Evolutionary conservation across 345 rosid species (phyloP), one percentile per base, ranked within the genome.

Genomic region (Corchorus capsularis): DNA sequence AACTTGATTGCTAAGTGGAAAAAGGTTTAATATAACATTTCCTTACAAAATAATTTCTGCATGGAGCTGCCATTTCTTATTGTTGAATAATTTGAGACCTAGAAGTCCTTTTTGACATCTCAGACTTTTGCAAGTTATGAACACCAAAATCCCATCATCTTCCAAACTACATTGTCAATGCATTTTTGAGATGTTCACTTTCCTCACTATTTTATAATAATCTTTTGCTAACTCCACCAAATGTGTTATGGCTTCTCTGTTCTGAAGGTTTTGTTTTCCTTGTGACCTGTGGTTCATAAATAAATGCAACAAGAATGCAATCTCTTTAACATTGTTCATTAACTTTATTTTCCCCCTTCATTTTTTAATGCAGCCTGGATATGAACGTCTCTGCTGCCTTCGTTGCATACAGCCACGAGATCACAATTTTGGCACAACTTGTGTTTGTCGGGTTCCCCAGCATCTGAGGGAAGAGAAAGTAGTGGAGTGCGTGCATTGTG

Each of bases 351-450:
- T 60, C 15, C 17, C 32, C 45, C 27, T 15, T 57, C 20, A 22
- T 55, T 75, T 47, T 45, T 47, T 75, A 66, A 72, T 87, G 83
- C 89, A 94, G 97, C 86, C 91, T 8, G 95, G 94, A 11, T 93
- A 93, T 64, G 98, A 94, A 72, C 89, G 92, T 5, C 80, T 94
- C 17, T 93, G 97, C 80, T 91, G 98, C 87, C 79, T 93, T 72
- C 84, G 89, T 5, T 93, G 95, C 86, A 93, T 93, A 63, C 98
- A 93, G 84, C 95, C 95, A 3, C 80, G 90, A 46, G 97, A 94
- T 82, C 97, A 91, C 86, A 93, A 91, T 89, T 94, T 89, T 6
- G 90, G 88, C 69, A 89, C 97, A 8, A 90, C 97, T 0, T 94
- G 97, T 19, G 91, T 93, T 34, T 90, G 97, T 34, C 85, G 95